These are phyloP conservation scores for rapeseed (Brassica napus) DNA, from an alignment of 345 rosid genomes.

Conservation along the genomic window DNA sequence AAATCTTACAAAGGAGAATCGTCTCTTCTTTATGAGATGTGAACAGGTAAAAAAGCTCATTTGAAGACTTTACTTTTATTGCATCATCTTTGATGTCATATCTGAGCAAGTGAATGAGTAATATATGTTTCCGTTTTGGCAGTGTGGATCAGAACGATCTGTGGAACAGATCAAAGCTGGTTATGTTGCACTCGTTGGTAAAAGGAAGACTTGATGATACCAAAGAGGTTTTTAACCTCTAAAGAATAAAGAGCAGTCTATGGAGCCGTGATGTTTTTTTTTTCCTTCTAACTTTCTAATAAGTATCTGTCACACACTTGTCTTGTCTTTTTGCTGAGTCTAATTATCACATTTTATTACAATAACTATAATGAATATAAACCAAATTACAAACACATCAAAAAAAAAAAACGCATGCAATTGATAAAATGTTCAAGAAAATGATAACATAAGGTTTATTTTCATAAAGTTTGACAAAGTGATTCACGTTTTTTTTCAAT, in stretches of 20 bases:
- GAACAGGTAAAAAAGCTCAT: conserved; percentile 55
- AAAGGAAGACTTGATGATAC: conserved; percentile 58
- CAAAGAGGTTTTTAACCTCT: background rate
- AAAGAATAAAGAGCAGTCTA: background rate
- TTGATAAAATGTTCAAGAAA: background rate
- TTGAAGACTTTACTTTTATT: background rate
- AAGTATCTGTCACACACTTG: background rate
- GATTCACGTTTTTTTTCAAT: background rate
- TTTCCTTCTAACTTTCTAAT: background rate
- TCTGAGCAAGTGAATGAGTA: background rate
- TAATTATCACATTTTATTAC: background rate
- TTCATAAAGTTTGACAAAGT: background rate
- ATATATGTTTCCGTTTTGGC: conserved; percentile 29
- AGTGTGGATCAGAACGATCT: conserved; percentile 96
- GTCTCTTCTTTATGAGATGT: conserved; percentile 70
- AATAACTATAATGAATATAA: background rate
- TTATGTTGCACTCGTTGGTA: conserved; percentile 93
- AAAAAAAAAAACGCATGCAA: background rate
- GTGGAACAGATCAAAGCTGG: conserved; percentile 97
- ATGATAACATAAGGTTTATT: background rate
- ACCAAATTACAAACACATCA: background rate
- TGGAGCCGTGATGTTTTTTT: background rate
- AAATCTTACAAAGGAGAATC: conserved; percentile 66
- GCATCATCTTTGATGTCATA: background rate
- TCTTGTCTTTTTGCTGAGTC: background rate